Evolutionary conservation across 2,329 filamentous ascomycete genomes (phyloP).

Genomic region (Venturia carpophila): DNA sequence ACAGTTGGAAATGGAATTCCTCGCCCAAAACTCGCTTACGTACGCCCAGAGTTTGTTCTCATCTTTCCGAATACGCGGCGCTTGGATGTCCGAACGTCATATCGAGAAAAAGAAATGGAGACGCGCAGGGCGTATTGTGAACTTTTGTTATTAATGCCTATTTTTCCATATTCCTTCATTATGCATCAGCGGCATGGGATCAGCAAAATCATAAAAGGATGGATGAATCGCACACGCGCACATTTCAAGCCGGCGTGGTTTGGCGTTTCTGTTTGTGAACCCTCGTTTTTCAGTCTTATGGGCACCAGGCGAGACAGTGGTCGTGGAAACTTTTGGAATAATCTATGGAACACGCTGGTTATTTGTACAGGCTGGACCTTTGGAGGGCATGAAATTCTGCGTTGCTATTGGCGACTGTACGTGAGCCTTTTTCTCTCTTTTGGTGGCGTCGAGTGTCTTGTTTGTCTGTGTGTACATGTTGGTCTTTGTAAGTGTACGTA

Average conservation of each 20-base stretch:
- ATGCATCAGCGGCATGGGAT: slow-evolving; percentile 6
- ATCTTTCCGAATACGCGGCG: background rate
- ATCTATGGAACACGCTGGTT: background rate
- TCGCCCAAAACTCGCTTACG: background rate
- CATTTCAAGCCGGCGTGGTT: background rate
- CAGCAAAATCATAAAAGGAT: background rate
- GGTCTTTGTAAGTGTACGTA: background rate
- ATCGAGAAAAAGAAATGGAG: background rate
- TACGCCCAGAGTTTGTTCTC: background rate
- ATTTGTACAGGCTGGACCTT: background rate
- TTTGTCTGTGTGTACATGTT: background rate
- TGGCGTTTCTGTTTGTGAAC: slow-evolving; percentile 10
- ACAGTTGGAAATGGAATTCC: background rate
- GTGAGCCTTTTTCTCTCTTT: background rate
- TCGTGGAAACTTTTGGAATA: slow-evolving; percentile 5
- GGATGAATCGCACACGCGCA: background rate
- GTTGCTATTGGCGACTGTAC: background rate
- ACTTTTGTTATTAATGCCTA: background rate
- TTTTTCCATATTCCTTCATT: slow-evolving; percentile 1
- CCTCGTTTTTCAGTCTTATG: background rate
- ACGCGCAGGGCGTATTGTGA: background rate
- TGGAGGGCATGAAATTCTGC: background rate
- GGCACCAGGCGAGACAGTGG: background rate
- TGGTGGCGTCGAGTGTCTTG: background rate
- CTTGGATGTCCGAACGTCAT: background rate